Evolutionary conservation across 73 alveolate genomes (phyloP).

Genomic region (Paramecium biaurelia): DNA sequence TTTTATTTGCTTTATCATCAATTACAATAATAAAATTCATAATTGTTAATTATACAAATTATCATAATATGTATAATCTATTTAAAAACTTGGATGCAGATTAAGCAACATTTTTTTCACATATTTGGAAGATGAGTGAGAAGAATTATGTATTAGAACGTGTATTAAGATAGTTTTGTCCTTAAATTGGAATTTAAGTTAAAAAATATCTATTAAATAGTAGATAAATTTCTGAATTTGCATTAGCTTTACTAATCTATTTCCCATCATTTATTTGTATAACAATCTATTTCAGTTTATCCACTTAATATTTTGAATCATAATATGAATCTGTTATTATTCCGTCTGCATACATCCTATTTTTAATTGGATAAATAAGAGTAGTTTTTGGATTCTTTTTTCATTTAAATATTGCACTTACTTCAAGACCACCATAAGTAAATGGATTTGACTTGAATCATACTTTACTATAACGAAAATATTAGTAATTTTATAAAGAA

Average conservation of each 20-base stretch:
- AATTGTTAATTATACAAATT: neutral
- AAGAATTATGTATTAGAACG: neutral
- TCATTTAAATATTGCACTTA: neutral
- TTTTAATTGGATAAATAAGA: neutral
- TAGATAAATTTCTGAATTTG: neutral
- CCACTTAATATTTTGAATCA: neutral
- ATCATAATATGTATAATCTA: neutral
- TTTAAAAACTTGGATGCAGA: slow-evolving; percentile 24
- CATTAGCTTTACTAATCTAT: neutral
- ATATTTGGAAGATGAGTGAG: slow-evolving; percentile 1
- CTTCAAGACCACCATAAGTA: slow-evolving; percentile 24
- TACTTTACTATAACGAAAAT: neutral
- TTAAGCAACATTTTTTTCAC: neutral
- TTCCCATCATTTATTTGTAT: neutral
- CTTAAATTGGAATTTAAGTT: slow-evolving; percentile 7
- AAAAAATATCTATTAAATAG: neutral
- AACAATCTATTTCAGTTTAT: neutral
- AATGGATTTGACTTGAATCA: slow-evolving; percentile 30
- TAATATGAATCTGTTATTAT: neutral
- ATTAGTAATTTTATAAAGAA: neutral
- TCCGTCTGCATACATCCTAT: neutral
- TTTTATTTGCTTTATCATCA: neutral
- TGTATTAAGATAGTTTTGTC: neutral
- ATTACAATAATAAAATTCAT: neutral
- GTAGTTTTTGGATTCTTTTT: neutral